Evolutionary conservation across 208 protist species (phyloP).

Genomic region (Balamuthia mandrillaris): DNA sequence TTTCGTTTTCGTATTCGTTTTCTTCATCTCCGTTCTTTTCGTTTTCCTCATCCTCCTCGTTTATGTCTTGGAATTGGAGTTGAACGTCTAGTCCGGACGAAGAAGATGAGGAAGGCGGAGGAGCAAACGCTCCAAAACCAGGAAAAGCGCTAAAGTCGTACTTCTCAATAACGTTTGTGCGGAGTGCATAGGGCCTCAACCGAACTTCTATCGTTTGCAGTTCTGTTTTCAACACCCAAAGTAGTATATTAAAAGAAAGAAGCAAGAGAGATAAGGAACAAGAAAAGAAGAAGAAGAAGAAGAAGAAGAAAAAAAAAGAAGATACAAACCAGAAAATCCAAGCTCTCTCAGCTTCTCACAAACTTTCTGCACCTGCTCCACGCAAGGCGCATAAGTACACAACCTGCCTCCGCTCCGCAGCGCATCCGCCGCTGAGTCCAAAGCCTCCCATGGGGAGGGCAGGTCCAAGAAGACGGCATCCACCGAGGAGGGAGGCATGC

Average conservation of each 20-base stretch:
- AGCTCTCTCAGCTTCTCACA: slow-evolving; percentile 33
- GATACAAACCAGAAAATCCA: neutral
- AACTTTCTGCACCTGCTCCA: slow-evolving; percentile 73
- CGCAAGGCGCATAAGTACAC: slow-evolving; percentile 75
- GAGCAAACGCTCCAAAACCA: neutral
- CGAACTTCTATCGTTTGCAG: slow-evolving; percentile 27
- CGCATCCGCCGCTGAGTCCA: slow-evolving; percentile 49
- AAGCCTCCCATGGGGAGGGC: slow-evolving; percentile 58
- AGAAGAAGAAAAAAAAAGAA: neutral
- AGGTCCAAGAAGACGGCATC: slow-evolving; percentile 71
- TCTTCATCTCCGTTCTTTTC: neutral
- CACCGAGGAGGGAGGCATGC: neutral
- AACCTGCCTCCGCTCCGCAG: slow-evolving; percentile 57
- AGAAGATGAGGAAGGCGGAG: too few species aligned
- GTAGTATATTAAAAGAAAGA: neutral
- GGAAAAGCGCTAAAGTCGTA: neutral
- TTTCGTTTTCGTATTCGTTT: neutral
- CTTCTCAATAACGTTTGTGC: neutral
- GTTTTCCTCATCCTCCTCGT: neutral
- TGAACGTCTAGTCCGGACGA: neutral
- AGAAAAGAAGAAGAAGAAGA: neutral
- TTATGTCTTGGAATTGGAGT: neutral
- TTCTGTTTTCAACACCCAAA: slow-evolving; percentile 38
- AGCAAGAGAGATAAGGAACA: neutral
- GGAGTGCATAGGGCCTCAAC: slow-evolving; percentile 25